These are phyloP conservation scores for Auxenochlorella pyrenoidosa DNA, from an alignment of 139 green algal species.

Conservation along the genomic window DNA sequence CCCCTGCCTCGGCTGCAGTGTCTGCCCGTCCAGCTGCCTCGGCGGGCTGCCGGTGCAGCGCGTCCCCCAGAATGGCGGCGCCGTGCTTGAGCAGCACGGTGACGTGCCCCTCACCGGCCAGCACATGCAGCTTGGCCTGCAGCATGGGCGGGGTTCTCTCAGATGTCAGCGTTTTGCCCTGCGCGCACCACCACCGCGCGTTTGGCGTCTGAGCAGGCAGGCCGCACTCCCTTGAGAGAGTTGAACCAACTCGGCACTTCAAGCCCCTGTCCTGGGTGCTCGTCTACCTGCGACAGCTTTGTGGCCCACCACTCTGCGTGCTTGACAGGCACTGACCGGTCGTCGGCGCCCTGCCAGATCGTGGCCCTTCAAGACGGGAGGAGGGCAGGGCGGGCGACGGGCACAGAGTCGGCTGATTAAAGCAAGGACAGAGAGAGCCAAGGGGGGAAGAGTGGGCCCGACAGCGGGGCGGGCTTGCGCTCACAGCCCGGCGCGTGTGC, in stretches of 20 bases:
- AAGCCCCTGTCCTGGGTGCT: no score
- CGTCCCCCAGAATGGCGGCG: not conserved
- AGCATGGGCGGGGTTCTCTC: no score
- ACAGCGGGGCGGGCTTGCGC: no score
- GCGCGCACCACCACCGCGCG: not conserved
- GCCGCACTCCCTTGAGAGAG: no score
- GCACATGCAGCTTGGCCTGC: not conserved
- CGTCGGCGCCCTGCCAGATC: constrained; percentile 12
- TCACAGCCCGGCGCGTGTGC: no score
- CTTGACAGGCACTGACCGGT: not conserved
- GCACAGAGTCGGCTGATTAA: no score
- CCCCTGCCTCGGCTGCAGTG: no score
- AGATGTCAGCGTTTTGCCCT: no score
- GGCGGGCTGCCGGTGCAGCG: not conserved
- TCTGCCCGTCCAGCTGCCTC: not conserved
- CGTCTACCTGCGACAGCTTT: not conserved
- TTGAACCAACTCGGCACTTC: no score
- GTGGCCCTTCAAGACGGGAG: not conserved
- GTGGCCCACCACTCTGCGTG: not conserved
- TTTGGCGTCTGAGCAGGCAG: no score
- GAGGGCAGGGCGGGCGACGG: not conserved
- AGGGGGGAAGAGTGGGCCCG: no score
- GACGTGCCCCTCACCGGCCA: constrained; percentile 5
- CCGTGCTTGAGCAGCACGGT: not conserved
- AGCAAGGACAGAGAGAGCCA: no score